Percentiles rank a stretch among this genome's conserved stretches.
phyloP scores from a whole-genome alignment of 2,329 filamentous ascomycete species.

The Fusarium ambrosium region DNA sequence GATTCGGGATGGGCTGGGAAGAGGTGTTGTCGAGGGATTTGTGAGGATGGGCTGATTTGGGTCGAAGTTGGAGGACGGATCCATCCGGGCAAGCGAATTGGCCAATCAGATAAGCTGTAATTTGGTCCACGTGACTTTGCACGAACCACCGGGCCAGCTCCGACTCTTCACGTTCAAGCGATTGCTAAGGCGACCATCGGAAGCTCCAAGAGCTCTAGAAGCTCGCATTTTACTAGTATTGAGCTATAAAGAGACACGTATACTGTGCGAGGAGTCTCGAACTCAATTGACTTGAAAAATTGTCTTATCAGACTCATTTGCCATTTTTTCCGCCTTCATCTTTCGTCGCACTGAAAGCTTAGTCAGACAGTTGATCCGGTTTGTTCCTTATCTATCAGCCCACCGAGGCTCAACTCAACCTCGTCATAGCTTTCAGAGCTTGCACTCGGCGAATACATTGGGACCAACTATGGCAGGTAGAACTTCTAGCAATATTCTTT shows the following conservation, averaged over 20 bases:
- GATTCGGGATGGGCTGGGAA: slow-evolving; percentile 42
- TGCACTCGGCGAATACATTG: neutral
- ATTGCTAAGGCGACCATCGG: slow-evolving; percentile 33
- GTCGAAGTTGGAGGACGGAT: slow-evolving; percentile 51
- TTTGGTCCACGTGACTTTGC: slow-evolving; percentile 51
- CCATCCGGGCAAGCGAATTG: slow-evolving; percentile 52
- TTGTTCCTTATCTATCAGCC: neutral
- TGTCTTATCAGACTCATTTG: neutral
- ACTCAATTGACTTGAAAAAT: neutral
- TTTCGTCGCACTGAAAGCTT: neutral
- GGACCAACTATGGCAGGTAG: neutral
- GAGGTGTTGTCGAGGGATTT: slow-evolving; percentile 61
- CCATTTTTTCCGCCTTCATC: neutral
- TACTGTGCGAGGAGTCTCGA: neutral
- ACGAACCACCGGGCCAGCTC: slow-evolving; percentile 20
- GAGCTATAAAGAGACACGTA: neutral
- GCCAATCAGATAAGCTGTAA: slow-evolving; percentile 49
- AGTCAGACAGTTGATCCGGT: neutral
- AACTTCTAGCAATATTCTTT: neutral
- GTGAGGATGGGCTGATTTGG: slow-evolving; percentile 62
- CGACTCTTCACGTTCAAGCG: slow-evolving; percentile 25
- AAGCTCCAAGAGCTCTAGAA: slow-evolving; percentile 27
- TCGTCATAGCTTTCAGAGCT: neutral
- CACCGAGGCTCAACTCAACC: neutral
- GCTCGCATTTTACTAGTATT: neutral